Base-by-base conservation (phyloP, 345 rosid genomes). In the Ceriops decandra region DNA sequence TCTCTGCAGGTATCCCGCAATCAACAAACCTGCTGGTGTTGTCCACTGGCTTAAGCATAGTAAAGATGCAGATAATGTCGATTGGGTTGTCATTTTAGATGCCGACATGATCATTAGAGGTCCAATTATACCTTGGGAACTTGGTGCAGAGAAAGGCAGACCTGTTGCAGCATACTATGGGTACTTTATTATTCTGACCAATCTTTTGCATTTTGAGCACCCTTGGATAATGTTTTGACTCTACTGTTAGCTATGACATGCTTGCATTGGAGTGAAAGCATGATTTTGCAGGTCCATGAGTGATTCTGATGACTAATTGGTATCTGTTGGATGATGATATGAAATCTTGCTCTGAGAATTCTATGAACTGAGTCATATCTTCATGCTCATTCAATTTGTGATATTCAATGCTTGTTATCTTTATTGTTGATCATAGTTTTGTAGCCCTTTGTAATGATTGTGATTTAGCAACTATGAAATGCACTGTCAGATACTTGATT, bases 21-120 rank as follows among this genome's bases (percentile, higher is more conserved):
- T 95, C 69, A 95, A 92, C 79, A 91, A 95, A 80, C 99, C 99
- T 22, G 98, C 93, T 32, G 99, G 97, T 77, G 78, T 95, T 67
- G 86, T 85, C 54, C 85, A 95, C 84, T 95, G 99, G 98, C 90
- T 95, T 67, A 81, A 88, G 71, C 91, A 95, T 78, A 90, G 96
- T 77, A 82, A 90, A 80, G 98, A 92, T 60, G 97, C 97, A 27
- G 80, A 87, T 61, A 82, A 87, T 69, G 92, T 86, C 7, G 99
- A 95, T 74, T 95, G 99, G 98, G 96, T 95, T 54, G 97, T 95
- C 62, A 95, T 95, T 85, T 80, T 95, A 46, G 99, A 95, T 81
- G 99, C 99, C 24, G 99, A 95, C 78, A 88, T 88, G 99, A 91
- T 95, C 77, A 76, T 91, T 63, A 68, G 99, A 80, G 97, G 98